These are phyloP conservation scores for Suhomyces panamericanus DNA, from an alignment of 1,139 yeast species.

Conservation along the genomic window DNA sequence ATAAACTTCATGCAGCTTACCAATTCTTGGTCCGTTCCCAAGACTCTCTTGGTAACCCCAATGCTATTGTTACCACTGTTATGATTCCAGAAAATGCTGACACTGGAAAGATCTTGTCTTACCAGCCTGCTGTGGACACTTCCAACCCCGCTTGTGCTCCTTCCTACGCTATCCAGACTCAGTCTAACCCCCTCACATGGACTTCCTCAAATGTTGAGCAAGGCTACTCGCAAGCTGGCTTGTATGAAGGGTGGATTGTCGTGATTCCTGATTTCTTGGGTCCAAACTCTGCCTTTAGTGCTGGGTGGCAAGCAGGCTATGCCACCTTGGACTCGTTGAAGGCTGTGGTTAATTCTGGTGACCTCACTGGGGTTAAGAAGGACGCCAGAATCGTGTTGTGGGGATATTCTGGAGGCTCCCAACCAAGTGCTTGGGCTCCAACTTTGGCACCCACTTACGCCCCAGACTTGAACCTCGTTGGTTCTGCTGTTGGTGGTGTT, in stretches of 20 bases:
- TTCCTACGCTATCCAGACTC: slow-evolving; percentile 29
- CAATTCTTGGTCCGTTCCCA: slow-evolving; percentile 36
- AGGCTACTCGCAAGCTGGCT: slow-evolving; percentile 13
- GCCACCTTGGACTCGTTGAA: slow-evolving; percentile 31
- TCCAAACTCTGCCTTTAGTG: slow-evolving; percentile 28
- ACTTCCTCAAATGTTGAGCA: slow-evolving; percentile 11
- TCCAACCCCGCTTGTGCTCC: slow-evolving; percentile 32
- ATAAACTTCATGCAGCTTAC: slow-evolving; percentile 27
- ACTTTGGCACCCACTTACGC: slow-evolving; percentile 34
- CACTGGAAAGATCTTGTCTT: slow-evolving; percentile 29
- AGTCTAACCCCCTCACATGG: slow-evolving; percentile 17
- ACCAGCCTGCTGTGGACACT: slow-evolving; percentile 38
- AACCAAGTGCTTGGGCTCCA: slow-evolving; percentile 41
- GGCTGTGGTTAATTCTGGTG: slow-evolving; percentile 25
- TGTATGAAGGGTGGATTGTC: slow-evolving; percentile 34
- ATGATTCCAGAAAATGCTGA: slow-evolving; percentile 34
- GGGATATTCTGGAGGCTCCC: slow-evolving; percentile 42
- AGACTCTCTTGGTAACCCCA: slow-evolving; percentile 34
- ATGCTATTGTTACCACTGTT: slow-evolving; percentile 33
- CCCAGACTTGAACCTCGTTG: slow-evolving; percentile 31
- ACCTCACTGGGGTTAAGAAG: slow-evolving; percentile 25
- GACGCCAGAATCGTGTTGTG: slow-evolving; percentile 30
- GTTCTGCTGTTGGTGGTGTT: slow-evolving; percentile 36
- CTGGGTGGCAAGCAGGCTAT: slow-evolving; percentile 31
- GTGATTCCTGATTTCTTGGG: slow-evolving; percentile 39